Percentiles rank a stretch among this genome's conserved stretches.
Conservation (phyloP, 495 filamentous ascomycete genomes). For the Penicillium chermesinum region DNA sequence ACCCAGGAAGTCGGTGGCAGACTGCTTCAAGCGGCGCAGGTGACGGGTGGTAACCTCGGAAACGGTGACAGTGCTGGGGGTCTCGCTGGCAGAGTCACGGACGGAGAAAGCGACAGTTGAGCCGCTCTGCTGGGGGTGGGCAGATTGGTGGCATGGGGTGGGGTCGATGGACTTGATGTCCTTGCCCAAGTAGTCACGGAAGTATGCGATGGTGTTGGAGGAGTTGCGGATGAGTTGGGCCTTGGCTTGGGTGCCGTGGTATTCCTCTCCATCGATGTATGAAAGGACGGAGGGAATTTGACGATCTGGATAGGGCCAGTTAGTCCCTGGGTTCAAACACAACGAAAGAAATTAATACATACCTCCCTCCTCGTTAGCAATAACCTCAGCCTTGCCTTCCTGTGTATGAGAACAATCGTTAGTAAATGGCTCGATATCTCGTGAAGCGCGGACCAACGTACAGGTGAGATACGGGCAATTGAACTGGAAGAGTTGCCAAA, state of each 20-base stretch:
- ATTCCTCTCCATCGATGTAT: constrained; percentile 92
- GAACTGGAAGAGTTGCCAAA: constrained; percentile 98
- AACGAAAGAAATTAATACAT: constrained; percentile 23
- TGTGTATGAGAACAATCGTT: constrained; percentile 44
- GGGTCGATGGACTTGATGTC: constrained; percentile 95
- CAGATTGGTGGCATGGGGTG: constrained; percentile 86
- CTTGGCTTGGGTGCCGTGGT: constrained; percentile 94
- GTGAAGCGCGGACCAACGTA: constrained; percentile 31
- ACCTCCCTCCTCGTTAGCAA: constrained; percentile 99
- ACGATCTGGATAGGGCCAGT: constrained; percentile 58
- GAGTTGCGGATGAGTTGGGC: constrained; percentile 84
- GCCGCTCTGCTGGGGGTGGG: constrained; percentile 75
- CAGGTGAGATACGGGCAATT: constrained; percentile 75
- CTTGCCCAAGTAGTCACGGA: constrained; percentile 92
- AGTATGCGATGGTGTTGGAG: constrained; percentile 89
- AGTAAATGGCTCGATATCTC: constrained; percentile 6
- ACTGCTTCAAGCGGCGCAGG: constrained; percentile 70
- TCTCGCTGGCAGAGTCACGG: constrained; percentile 66
- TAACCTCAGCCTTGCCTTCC: constrained; percentile 95
- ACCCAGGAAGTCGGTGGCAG: constrained; percentile 86
- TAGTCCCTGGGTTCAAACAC: constrained; percentile 3
- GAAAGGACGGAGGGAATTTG: constrained; percentile 94
- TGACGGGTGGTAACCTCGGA: constrained; percentile 86
- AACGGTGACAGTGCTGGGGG: constrained; percentile 66
- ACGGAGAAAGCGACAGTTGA: constrained; percentile 77